These are phyloP conservation scores for Striga hermonthica DNA, from an alignment of 305 asterid genomes.

Conservation along the genomic window DNA sequence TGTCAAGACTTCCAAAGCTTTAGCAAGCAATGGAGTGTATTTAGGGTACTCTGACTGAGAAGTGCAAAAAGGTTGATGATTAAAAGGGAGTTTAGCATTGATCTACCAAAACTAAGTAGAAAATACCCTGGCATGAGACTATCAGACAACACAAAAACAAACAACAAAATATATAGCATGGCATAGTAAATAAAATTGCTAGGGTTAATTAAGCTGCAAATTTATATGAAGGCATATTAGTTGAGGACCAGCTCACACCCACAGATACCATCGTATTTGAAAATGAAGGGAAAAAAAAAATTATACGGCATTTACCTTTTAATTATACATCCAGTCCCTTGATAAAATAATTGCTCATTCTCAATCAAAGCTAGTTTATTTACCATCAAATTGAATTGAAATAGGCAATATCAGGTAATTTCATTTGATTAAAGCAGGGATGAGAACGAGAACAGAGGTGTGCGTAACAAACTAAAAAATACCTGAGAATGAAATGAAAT, in stretches of 20 bases:
- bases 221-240: neutral
- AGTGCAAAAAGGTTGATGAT: slow-evolving; percentile 42
- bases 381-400: no score
- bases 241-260: neutral
- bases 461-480: no score
- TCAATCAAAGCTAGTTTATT: no score
- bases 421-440: no score
- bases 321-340: no score
- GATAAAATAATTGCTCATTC: no score
- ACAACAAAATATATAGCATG: slow-evolving; percentile 8
- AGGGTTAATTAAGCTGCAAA: slow-evolving; percentile 1
- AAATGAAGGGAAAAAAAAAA: neutral
- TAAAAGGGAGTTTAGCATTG: slow-evolving; percentile 25
- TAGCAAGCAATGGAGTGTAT: slow-evolving; percentile 87
- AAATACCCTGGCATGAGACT: slow-evolving; percentile 1
- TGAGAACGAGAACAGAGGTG: no score
- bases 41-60: slow-evolving; percentile 88
- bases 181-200: neutral
- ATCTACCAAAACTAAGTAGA: slow-evolving; percentile 11
- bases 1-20: slow-evolving; percentile 77
- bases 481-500: no score
- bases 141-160: slow-evolving; percentile 10
- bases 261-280: neutral
- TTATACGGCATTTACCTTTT: no score
- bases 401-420: no score